Base-by-base conservation (phyloP, 1,139 yeast species). In the Nakaseomyces nivariensis region DNA sequence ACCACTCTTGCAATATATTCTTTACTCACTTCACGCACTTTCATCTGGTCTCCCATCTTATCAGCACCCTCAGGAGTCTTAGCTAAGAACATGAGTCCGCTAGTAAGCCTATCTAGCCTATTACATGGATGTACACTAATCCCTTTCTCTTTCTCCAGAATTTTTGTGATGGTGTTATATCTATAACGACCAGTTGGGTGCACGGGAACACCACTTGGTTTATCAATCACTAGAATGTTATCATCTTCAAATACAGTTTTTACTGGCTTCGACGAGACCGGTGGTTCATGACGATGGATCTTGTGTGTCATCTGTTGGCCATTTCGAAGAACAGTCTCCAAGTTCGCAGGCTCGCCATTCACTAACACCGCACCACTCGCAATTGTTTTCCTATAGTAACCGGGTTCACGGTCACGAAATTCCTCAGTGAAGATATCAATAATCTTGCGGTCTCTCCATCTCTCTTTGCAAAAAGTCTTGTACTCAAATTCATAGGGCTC, bases 151-250 rank as follows among this genome's bases (percentile, higher is more conserved):
- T 78, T 80, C 62, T 85, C 82, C 54, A 90, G 68, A 13, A 88
- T 80, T 64, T 84, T 86, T n/a, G 95, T 87, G 13, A 90, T 79
- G 0, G 96, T 81, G 64, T 92, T 92, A 68, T 79, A 88, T 52
- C 95, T 72, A 68, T 82, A 92, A 51, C 97, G 72, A 0, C 98
- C 99, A 0, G 97, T 85, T 1, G 99, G 98, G 65, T 92, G 98
- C 1, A 85, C 97, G 0, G 99, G 97, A 4, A 92, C 78, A 0
- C 98, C 97, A 3, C 95, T 78, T 0, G 99, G 98, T 58, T 92
- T 92, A 65, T 92, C 96, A 32, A 94, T 85, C 1, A 86, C 96
- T 5, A 92, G 74, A 34, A 89, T 68, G 48, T 85, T 79, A 17
- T 85, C 92, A 63, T 88, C 84, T 62, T 89, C 90, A 62, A 75